These are phyloP conservation scores for Globisporangium lucens DNA, from an alignment of 352 stramenopile species.

Conservation along the genomic window DNA sequence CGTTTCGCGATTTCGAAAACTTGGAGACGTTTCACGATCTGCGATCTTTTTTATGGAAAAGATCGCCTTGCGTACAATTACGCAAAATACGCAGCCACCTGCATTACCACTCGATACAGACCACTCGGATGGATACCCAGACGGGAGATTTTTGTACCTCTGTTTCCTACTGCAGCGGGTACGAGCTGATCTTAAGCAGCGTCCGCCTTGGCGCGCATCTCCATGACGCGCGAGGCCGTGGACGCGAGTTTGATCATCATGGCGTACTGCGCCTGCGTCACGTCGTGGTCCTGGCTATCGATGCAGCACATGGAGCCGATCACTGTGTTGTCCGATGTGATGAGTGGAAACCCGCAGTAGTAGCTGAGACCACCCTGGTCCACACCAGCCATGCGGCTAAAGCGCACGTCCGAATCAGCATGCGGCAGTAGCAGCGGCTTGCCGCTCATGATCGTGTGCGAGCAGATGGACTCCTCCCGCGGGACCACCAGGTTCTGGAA, in stretches of 20 bases:
- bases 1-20: no score
- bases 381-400: slow-evolving; percentile 37
- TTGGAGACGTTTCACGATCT: no score
- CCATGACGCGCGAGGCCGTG: slow-evolving; percentile 44
- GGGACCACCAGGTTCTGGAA: slow-evolving; percentile 30
- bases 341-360: slow-evolving; percentile 66
- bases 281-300: slow-evolving; percentile 33
- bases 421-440: slow-evolving; percentile 52
- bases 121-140: no score
- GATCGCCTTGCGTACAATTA: no score
- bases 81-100: no score
- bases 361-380: slow-evolving; percentile 34
- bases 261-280: slow-evolving; percentile 60
- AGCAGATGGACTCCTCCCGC: slow-evolving; percentile 53
- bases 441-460: slow-evolving; percentile 53
- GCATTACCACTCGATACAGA: neutral
- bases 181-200: neutral
- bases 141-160: no score
- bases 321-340: slow-evolving; percentile 27
- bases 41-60: no score
- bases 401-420: slow-evolving; percentile 58
- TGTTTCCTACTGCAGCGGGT: no score
- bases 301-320: slow-evolving; percentile 59
- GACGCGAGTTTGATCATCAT: slow-evolving; percentile 37
- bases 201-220: slow-evolving; percentile 17